Base-by-base conservation (phyloP, 1,284 basidiomycete genomes). In the Fomitopsis schrenkii region DNA sequence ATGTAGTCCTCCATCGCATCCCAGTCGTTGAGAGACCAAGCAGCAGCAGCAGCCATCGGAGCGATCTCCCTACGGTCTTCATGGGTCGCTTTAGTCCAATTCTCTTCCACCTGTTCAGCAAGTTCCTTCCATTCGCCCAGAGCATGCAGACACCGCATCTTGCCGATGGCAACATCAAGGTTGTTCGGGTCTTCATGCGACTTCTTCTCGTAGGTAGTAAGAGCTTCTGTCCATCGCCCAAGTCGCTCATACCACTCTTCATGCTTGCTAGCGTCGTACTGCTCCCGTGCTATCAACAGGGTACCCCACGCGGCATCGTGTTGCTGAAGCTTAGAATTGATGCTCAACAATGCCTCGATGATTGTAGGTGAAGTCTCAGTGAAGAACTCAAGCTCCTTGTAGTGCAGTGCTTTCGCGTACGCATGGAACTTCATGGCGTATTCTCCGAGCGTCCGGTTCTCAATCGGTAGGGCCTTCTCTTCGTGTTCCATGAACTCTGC, bases 401-500 rank as follows among this genome's bases (percentile, higher is more conserved):
- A 99, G 75, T 99, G 97, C 45, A 99, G 81, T 0, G 97, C 97
- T 73, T 99, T 99, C 14, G 97, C 97, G 69, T 97, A 98, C 1
- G 96, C 96, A 74, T 95, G 92, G 76, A 94, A 96, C 67, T 92
- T 93, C 77, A 94, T 87, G 0, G 97, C 93, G 71, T 97, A 95
- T 73, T 97, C 94, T 58, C 97, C 97, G 5, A 99, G 85, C 14
- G 93, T 93, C 57, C 93, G 87, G 66, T 97, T 91, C 69, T 98
- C 95, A 67, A 99, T 98, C 0, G 95, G 95, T 1, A 99, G 80
- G 1, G 94, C 86, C 73, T 98, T 98, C 74, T 99, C 97, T 75
- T 99, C 97, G 70, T 98, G 97, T 76, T 99, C 97, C 94, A 99
- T 98, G 74, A 99, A 99, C 75, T 99, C 97, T 8, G 96, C 95